Evolutionary conservation across 805 yeast genomes (phyloP).

Genomic region (Ogataea henricii): DNA sequence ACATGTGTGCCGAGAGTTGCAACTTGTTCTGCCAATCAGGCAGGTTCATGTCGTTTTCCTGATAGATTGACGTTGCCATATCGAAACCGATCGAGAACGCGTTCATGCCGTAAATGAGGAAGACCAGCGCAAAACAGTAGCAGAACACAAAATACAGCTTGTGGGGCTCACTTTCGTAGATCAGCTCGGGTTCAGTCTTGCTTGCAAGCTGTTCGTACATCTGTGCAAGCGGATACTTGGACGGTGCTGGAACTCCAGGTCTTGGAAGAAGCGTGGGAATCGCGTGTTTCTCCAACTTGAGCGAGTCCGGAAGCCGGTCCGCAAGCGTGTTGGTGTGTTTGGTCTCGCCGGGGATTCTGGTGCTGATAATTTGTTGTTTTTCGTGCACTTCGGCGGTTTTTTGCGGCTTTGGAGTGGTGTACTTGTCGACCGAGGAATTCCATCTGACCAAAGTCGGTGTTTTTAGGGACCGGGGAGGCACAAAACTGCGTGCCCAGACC

Average conservation of each 20-base stretch:
- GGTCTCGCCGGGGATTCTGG: constrained; percentile 59
- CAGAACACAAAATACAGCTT: constrained; percentile 70
- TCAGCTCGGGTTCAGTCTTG: constrained; percentile 65
- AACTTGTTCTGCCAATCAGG: constrained; percentile 26
- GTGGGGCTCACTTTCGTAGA: constrained; percentile 85
- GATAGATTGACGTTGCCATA: constrained; percentile 29
- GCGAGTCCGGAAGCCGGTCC: constrained; percentile 62
- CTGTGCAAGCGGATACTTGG: constrained; percentile 58
- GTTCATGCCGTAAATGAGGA: constrained; percentile 66
- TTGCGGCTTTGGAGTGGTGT: not conserved
- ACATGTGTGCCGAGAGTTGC: constrained; percentile 28
- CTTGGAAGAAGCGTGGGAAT: constrained; percentile 70
- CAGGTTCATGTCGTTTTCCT: constrained; percentile 34
- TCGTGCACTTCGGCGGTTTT: constrained; percentile 25
- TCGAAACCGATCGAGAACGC: constrained; percentile 35
- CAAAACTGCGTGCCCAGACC: not conserved
- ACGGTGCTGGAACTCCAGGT: constrained; percentile 77
- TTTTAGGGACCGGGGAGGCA: too few relatives aligned
- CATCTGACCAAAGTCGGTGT: too few relatives aligned
- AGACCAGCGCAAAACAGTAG: constrained; percentile 66
- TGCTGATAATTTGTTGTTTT: constrained; percentile 34
- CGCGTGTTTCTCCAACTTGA: constrained; percentile 64
- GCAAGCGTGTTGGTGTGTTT: constrained; percentile 46
- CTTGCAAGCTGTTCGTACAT: constrained; percentile 55
- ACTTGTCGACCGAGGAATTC: constrained; percentile 7